These are phyloP conservation scores for Penicillium bialowiezense DNA, from an alignment of 495 filamentous ascomycete genomes.

Conservation along the genomic window DNA sequence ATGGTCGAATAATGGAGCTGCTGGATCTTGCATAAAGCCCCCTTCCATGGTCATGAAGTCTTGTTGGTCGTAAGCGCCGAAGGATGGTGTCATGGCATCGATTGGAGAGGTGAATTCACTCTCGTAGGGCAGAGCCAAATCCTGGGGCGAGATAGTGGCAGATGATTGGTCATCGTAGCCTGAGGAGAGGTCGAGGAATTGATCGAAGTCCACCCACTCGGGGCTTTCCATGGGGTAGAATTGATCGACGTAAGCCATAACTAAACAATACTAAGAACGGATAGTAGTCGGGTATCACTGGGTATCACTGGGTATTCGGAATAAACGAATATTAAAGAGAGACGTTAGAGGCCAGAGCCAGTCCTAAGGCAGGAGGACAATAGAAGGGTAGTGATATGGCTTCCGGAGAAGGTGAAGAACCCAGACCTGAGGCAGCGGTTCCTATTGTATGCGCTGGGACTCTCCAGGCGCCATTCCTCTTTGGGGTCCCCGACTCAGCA, in stretches of 20 bases:
- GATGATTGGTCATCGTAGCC: constrained; percentile 32
- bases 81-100: constrained; percentile 21
- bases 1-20: constrained; percentile 24
- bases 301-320: constrained; percentile 7
- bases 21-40: constrained; percentile 22
- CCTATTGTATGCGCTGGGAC: background rate
- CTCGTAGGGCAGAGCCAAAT: constrained; percentile 30
- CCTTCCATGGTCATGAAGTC: constrained; percentile 20
- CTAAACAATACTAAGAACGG: background rate
- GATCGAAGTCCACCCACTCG: constrained; percentile 40
- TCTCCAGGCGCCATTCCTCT: constrained; percentile 24
- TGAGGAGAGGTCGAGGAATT: constrained; percentile 36
- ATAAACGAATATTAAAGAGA: background rate
- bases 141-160: constrained; percentile 34
- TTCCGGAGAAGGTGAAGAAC: constrained; percentile 8
- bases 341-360: background rate
- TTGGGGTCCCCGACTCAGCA: constrained; percentile 28
- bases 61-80: constrained; percentile 28
- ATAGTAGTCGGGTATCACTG: constrained; percentile 7
- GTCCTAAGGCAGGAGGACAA: constrained; percentile 2
- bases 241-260: constrained; percentile 27
- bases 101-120: constrained; percentile 22
- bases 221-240: constrained; percentile 17
- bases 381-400: background rate
- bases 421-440: constrained; percentile 7